Conservation (phyloP, 805 yeast genomes). For the Jamesozyma spencerorum region DNA sequence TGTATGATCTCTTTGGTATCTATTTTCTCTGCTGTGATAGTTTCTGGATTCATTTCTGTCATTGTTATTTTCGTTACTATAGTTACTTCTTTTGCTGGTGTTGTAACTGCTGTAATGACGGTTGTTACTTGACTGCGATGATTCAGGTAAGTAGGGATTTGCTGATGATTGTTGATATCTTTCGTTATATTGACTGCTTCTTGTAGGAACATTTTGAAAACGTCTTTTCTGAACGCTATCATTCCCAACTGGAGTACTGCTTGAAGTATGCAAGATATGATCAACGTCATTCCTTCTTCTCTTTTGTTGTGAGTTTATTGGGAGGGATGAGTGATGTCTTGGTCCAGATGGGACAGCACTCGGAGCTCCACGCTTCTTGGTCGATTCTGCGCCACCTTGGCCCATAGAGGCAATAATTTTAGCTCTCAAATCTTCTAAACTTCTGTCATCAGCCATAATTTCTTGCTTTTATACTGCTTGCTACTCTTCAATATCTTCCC, state of each 20-base stretch:
- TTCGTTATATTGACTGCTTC: no score
- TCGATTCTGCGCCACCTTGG: slow-evolving; percentile 4
- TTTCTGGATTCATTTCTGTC: neutral
- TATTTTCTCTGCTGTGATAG: neutral
- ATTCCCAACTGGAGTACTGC: no score
- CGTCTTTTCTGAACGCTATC: no score
- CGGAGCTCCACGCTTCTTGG: neutral
- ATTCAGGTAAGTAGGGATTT: no score
- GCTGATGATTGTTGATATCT: no score
- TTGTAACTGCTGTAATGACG: neutral
- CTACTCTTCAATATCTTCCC: neutral
- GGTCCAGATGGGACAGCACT: neutral
- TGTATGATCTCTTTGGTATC: neutral
- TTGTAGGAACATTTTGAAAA: no score
- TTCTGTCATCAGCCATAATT: slow-evolving; percentile 6
- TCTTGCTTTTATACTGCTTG: no score
- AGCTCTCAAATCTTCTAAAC: slow-evolving; percentile 20
- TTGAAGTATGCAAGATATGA: no score
- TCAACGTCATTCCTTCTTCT: no score
- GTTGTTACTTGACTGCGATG: neutral
- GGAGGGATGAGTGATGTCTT: neutral
- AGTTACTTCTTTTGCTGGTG: neutral
- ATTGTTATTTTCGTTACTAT: neutral
- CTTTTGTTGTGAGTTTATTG: no score
- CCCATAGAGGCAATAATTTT: slow-evolving; percentile 24